A percentile compares a stretch with the other conserved stretches of the same genome.
phyloP scores from a whole-genome alignment of 1,284 basidiomycete species.

The Rhodotorula sp. region DNA sequence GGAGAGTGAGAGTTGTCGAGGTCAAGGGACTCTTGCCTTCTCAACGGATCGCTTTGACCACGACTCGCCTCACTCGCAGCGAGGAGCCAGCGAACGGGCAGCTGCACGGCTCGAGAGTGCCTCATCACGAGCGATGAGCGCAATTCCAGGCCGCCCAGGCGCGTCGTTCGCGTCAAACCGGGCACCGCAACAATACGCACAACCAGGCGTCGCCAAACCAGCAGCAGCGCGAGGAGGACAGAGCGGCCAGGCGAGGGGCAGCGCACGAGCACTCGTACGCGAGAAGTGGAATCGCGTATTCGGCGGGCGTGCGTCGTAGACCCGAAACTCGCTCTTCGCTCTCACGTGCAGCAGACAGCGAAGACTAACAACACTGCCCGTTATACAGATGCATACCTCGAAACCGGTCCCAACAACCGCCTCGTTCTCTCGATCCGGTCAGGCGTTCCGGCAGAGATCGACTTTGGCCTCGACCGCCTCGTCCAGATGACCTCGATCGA shows the following conservation, averaged over 20 bases:
- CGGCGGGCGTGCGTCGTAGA: conserved; percentile 15
- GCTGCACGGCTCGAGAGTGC: background rate
- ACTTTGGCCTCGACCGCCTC: conserved; percentile 76
- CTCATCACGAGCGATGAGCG: background rate
- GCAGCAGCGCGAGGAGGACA: background rate
- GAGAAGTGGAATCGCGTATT: conserved; percentile 19
- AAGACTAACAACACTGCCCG: background rate
- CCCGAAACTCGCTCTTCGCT: background rate
- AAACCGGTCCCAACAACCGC: conserved; percentile 63
- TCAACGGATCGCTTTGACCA: background rate
- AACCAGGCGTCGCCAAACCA: conserved; percentile 4
- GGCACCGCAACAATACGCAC: conserved; percentile 5
- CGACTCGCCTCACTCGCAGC: background rate
- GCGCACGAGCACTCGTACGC: background rate
- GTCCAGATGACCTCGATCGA: conserved; percentile 64
- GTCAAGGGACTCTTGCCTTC: background rate
- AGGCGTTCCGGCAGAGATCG: conserved; percentile 69
- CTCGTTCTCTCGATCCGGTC: conserved; percentile 77
- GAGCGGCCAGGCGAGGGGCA: background rate
- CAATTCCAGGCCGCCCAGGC: background rate
- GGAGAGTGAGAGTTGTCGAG: background rate
- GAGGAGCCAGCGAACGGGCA: too few species aligned
- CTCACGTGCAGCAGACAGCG: background rate
- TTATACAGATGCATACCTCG: conserved; percentile 31
- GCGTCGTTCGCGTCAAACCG: background rate